phyloP scores from a whole-genome alignment of 768 basidiomycete species.

The Atractiella rhizophila region DNA sequence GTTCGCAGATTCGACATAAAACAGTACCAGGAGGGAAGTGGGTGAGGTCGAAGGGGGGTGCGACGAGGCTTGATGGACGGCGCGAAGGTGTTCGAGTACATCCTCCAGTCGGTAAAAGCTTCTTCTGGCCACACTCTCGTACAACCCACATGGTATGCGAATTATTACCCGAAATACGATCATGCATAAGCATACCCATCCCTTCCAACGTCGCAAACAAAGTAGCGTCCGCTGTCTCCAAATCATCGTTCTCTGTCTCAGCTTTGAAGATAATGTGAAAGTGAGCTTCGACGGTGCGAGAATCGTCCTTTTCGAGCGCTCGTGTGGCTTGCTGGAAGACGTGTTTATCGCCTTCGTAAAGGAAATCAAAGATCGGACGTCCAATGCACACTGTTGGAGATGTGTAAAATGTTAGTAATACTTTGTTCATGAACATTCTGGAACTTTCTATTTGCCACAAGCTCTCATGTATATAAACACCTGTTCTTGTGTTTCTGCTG shows the following conservation, averaged over 20 bases:
- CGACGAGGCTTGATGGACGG: constrained; percentile 8
- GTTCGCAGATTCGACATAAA: constrained; percentile 92
- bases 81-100: constrained; percentile 4
- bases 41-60: constrained; percentile 44
- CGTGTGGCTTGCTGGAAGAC: constrained; percentile 70
- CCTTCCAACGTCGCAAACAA: constrained; percentile 64
- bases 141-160: constrained; percentile 60
- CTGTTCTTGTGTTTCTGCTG: too few relatives aligned
- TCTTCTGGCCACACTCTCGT: constrained; percentile 7
- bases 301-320: constrained; percentile 65
- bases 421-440: too few relatives aligned
- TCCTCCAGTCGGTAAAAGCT: too few relatives aligned
- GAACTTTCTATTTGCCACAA: too few relatives aligned
- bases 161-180: constrained; percentile 63
- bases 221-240: constrained; percentile 19
- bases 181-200: constrained; percentile 94
- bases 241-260: constrained; percentile 4
- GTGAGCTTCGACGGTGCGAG: constrained; percentile 71
- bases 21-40: constrained; percentile 40
- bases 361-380: constrained; percentile 51
- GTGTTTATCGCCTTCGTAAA: constrained; percentile 50
- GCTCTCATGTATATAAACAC: too few relatives aligned
- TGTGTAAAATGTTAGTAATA: too few relatives aligned
- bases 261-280: constrained; percentile 42
- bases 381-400: constrained; percentile 51